phyloP scores from a whole-genome alignment of 2,329 filamentous ascomycete species.

The Bertia moriformis region DNA sequence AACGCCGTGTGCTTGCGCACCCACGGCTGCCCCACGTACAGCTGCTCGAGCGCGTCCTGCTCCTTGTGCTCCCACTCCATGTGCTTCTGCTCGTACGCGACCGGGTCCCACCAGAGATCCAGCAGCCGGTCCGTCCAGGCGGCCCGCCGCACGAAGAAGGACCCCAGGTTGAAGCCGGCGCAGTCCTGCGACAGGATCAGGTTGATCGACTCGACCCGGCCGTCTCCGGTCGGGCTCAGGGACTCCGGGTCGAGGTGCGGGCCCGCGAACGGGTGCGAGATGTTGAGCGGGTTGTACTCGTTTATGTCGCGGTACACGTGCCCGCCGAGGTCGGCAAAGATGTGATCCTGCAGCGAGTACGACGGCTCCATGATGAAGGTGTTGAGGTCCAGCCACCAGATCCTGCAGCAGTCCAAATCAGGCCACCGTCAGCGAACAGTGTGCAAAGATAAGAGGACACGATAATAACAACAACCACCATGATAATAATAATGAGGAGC shows the following conservation, averaged over 20 bases:
- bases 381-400: constrained; percentile 98
- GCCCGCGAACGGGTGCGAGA: constrained; percentile 65
- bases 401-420: constrained; percentile 50
- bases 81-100: constrained; percentile 93
- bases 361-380: constrained; percentile 96
- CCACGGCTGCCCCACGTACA: constrained; percentile 87
- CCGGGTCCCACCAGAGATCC: constrained; percentile 97
- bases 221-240: constrained; percentile 63
- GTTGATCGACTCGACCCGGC: constrained; percentile 65
- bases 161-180: constrained; percentile 87
- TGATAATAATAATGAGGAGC: not conserved
- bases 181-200: constrained; percentile 87
- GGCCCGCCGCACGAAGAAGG: constrained; percentile 78
- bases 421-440: constrained; percentile 12
- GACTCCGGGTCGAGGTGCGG: constrained; percentile 64
- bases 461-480: constrained; percentile 6
- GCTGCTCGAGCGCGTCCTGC: constrained; percentile 83
- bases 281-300: constrained; percentile 85
- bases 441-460: constrained; percentile 15
- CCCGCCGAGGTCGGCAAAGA: constrained; percentile 66
- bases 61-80: constrained; percentile 99
- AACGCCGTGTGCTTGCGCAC: constrained; percentile 79
- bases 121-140: constrained; percentile 81
- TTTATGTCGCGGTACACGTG: constrained; percentile 92
- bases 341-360: constrained; percentile 75